Evolutionary conservation across 2,329 filamentous ascomycete genomes (phyloP).

Genomic region (Chaetomiaceae sp.): DNA sequence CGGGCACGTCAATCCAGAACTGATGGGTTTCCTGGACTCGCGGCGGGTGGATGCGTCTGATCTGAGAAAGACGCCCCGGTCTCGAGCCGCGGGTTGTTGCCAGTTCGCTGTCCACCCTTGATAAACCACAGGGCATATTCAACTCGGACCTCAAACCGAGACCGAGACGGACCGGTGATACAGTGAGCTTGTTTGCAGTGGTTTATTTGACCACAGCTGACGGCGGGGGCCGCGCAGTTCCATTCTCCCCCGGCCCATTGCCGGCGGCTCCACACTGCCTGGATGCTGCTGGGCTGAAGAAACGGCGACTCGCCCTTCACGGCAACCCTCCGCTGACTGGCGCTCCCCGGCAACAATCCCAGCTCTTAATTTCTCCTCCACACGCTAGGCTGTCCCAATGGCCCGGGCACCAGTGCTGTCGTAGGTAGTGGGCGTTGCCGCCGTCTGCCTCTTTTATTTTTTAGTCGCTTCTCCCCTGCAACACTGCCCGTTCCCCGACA

Average conservation of each 20-base stretch:
- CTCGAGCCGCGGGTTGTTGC: too few relatives aligned
- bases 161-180: too few relatives aligned
- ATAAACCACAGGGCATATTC: too few relatives aligned
- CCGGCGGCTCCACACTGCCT: conserved; percentile 13
- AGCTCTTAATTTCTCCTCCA: background rate
- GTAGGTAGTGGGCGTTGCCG: conserved; percentile 7
- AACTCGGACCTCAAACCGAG: too few relatives aligned
- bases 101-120: too few relatives aligned
- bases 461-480: too few relatives aligned
- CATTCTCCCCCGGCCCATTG: background rate
- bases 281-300: conserved; percentile 16
- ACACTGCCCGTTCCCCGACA: too few relatives aligned
- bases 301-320: conserved; percentile 9
- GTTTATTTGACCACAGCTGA: background rate
- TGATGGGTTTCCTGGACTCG: too few relatives aligned
- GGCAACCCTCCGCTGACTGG: conserved; percentile 1
- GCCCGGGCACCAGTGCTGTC: background rate
- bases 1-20: background rate
- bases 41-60: too few relatives aligned
- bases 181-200: too few relatives aligned
- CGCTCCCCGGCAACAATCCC: conserved; percentile 7
- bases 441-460: background rate
- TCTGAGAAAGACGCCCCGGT: too few relatives aligned
- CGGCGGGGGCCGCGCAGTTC: background rate
- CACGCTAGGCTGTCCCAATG: conserved; percentile 6